Conservation (phyloP, 2,329 filamentous ascomycete species). For the Zasmidium citrigriseum region DNA sequence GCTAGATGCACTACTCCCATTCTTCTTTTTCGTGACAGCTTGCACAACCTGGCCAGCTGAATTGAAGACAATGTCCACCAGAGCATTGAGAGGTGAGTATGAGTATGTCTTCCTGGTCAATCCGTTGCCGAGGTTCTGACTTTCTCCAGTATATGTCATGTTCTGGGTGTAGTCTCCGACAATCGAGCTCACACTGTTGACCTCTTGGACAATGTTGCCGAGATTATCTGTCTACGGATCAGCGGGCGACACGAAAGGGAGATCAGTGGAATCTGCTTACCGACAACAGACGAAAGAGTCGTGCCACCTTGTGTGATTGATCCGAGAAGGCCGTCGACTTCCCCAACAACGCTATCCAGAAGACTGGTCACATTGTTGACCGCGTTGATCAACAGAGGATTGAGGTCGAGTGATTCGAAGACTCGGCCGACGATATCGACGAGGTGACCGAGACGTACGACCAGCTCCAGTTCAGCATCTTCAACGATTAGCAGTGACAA, state of each 20-base stretch:
- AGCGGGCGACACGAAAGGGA: too few species aligned
- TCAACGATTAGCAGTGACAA: neutral
- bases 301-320: too few species aligned
- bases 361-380: neutral
- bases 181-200: too few species aligned
- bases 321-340: too few species aligned
- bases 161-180: too few species aligned
- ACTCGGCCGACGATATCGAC: neutral
- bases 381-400: neutral
- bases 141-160: too few species aligned
- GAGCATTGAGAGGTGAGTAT: neutral
- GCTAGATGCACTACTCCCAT: neutral
- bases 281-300: too few species aligned
- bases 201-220: too few species aligned
- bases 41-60: neutral
- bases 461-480: neutral
- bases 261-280: too few species aligned
- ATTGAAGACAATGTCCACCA: neutral
- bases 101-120: neutral
- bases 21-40: neutral
- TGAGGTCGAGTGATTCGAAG: neutral
- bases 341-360: too few species aligned
- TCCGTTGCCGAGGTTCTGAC: too few species aligned
- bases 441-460: neutral
- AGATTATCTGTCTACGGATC: too few species aligned